phyloP scores from a whole-genome alignment of 257 asterid genomes.

The Verbascum thapsus region DNA sequence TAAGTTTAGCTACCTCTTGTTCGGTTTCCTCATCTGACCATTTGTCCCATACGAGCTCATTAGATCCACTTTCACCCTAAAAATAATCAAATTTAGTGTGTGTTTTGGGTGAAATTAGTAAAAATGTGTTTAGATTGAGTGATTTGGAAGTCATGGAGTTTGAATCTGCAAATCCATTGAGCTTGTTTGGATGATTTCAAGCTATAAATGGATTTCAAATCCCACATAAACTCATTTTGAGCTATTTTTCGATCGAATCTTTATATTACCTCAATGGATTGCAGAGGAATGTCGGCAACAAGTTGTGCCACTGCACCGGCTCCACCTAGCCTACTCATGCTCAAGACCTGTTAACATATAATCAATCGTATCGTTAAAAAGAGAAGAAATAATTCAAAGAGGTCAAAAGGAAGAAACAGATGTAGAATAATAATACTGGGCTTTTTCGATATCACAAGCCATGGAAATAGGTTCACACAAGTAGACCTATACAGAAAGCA shows the following conservation, averaged over 20 bases:
- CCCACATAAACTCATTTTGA: too few relatives aligned
- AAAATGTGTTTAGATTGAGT: too few relatives aligned
- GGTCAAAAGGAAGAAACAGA: not conserved
- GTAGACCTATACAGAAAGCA: not conserved
- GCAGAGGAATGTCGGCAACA: conserved; percentile 64
- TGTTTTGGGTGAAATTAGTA: not conserved
- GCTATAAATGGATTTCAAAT: too few relatives aligned
- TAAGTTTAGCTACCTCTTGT: conserved; percentile 58
- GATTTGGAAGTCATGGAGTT: too few relatives aligned
- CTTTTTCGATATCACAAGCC: too few relatives aligned
- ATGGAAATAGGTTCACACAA: not conserved
- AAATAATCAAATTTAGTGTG: conserved; percentile 11
- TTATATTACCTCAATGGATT: conserved; percentile 52
- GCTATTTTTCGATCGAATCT: not conserved
- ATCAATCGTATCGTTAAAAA: not conserved
- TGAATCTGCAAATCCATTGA: too few relatives aligned
- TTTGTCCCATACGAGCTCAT: conserved; percentile 61
- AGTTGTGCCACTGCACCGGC: conserved; percentile 79
- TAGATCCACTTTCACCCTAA: conserved; percentile 46
- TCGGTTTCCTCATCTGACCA: conserved; percentile 72
- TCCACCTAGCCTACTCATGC: conserved; percentile 76
- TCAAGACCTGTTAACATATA: conserved; percentile 49
- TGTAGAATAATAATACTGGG: too few relatives aligned
- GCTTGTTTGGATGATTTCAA: too few relatives aligned
- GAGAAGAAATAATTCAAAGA: too few relatives aligned